Evolutionary conservation across 805 yeast genomes (phyloP).

Genomic region (Yamadazyma insecticola): DNA sequence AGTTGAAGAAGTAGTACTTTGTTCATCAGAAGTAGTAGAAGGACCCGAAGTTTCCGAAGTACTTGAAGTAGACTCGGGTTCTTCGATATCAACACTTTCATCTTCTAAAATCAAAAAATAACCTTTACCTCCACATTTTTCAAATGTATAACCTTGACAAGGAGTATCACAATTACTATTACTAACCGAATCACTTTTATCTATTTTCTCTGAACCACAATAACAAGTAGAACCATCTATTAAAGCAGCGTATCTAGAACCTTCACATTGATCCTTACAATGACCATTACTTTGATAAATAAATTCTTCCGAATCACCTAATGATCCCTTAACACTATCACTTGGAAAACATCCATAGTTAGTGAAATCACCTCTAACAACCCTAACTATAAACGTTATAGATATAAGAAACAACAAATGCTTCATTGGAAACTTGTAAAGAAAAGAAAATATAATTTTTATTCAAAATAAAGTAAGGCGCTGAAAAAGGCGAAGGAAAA

Average conservation of each 20-base stretch:
- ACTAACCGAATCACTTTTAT: constrained; percentile 23
- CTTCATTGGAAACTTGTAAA: too few species aligned
- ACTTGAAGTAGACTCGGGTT: constrained; percentile 7
- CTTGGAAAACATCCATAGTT: constrained; percentile 21
- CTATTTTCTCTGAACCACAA: constrained; percentile 29
- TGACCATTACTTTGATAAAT: constrained; percentile 56
- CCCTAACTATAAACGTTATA: too few species aligned
- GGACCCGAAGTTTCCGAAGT: constrained; percentile 7
- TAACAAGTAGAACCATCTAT: constrained; percentile 33
- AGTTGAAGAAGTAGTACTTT: constrained; percentile 7
- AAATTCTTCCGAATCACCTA: constrained; percentile 42
- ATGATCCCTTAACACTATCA: constrained; percentile 26
- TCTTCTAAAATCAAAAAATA: constrained; percentile 29
- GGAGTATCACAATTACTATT: constrained; percentile 23
- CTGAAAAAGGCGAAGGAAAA: too few species aligned
- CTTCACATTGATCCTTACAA: constrained; percentile 51
- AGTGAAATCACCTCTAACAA: constrained; percentile 9
- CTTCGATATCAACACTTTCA: constrained; percentile 14
- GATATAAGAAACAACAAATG: too few species aligned
- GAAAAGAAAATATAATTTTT: too few species aligned
- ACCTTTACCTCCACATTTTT: constrained; percentile 35
- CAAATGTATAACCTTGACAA: constrained; percentile 34
- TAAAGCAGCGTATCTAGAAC: constrained; percentile 32
- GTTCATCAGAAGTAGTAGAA: constrained; percentile 10
- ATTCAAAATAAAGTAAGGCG: too few species aligned